Evolutionary conservation across 2,329 filamentous ascomycete species (phyloP).

Genomic region (Scedosporium apiospermum): DNA sequence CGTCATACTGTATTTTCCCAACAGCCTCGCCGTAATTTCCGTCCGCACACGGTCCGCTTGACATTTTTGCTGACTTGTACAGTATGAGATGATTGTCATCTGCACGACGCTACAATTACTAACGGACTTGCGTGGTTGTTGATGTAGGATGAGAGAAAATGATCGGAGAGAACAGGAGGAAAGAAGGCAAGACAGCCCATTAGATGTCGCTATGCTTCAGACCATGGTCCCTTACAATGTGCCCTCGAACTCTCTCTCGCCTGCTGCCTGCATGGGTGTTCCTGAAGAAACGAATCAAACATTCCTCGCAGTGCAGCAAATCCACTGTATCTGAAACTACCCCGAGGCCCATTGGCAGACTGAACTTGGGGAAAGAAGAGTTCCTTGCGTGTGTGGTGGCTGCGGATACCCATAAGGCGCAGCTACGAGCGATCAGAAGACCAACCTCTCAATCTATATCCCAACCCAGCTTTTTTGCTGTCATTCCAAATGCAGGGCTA

Average conservation of each 20-base stretch:
- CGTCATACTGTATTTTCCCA: not conserved
- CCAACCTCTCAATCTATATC: not conserved
- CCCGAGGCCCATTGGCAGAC: not conserved
- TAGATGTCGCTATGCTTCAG: not conserved
- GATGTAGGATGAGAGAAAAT: not conserved
- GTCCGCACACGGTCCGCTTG: not conserved
- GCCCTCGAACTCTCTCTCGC: too few species aligned
- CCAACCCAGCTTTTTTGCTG: not conserved
- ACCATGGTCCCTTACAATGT: not conserved
- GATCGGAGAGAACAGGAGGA: not conserved
- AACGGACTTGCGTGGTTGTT: not conserved
- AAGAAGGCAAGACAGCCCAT: not conserved
- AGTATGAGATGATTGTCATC: not conserved
- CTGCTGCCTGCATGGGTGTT: not conserved
- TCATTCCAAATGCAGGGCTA: too few species aligned
- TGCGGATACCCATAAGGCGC: too few species aligned
- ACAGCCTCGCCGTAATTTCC: not conserved
- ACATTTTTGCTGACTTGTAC: not conserved
- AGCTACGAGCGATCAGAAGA: not conserved
- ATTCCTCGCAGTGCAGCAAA: not conserved
- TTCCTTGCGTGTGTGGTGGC: too few species aligned
- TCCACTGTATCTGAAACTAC: not conserved
- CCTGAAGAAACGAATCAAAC: not conserved
- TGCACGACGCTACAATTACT: not conserved
- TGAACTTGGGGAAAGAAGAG: not conserved